Evolutionary conservation across 192 early-diverging fungal species (phyloP), one percentile per base, ranked within the genome.

Genomic region (Glomus cerebriforme): DNA sequence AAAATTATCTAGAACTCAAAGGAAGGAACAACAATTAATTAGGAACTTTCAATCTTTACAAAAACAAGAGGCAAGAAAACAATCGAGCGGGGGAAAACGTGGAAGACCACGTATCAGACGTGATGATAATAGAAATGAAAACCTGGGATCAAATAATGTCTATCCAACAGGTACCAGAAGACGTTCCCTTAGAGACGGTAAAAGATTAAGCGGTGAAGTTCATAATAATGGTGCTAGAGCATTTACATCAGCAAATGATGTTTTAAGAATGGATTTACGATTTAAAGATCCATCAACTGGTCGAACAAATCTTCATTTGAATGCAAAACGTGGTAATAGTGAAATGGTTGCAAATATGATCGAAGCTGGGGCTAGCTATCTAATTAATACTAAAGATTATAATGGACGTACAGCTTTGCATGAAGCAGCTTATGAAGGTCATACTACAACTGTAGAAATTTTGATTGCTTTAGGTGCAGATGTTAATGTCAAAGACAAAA

Each of bases 271-370:
- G 10, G 89, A 90, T 65, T 86, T 84, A 58, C 66, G 81, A 17
- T 83, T 78, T 59, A 86, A 85, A 47, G 92, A 93, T 71, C 87
- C 88, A 10, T 82, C 83, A 22, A 92, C 91, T 34, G 91, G 91
- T 5, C 86, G 89, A 80, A 92, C 90, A 10, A 90, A 91, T 7
- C 59, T 93, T 22, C 92, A 93, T 77, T 84, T 91, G 79, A 88
- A 91, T 22, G 85, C 92, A 29, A 84, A 92, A 3, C 83, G 86
- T 22, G 92, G 92, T 8, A 86, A 91, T 9, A 77, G 81, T 35
- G 85, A 86, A 64, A 84, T 82, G 29, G 86, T 86, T 1, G 65
- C 81, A 0, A 73, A 65, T 5, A 79, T 93, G 7, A 76, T 92
- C 7, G 85, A 86, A 74, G 85, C 88, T 71, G 92, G 92, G n/a